Conservation (phyloP, 2,329 filamentous ascomycete genomes). For the Alternaria atra region DNA sequence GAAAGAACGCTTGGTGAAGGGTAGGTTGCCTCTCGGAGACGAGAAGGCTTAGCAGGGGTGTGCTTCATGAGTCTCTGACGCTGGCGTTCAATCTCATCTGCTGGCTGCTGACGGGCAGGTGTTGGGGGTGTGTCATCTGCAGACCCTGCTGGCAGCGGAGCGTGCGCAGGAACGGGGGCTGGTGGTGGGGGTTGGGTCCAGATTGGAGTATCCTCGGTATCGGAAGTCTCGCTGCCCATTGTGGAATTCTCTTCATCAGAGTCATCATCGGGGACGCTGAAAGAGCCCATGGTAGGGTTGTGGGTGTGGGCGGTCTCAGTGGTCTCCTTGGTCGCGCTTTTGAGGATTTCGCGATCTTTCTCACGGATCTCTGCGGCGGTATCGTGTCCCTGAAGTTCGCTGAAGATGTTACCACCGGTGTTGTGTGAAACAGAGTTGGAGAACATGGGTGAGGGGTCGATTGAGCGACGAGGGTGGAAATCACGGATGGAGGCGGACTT, state of each 20-base stretch:
- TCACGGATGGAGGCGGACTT: slow-evolving; percentile 33
- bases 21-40: slow-evolving; percentile 45
- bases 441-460: slow-evolving; percentile 47
- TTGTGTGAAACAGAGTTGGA: slow-evolving; percentile 22
- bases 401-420: slow-evolving; percentile 42
- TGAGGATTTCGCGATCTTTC: slow-evolving; percentile 27
- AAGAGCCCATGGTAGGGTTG: slow-evolving; percentile 27
- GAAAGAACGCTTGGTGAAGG: slow-evolving; percentile 43
- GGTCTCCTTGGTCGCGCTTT: slow-evolving; percentile 22
- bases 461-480: slow-evolving; percentile 42
- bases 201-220: slow-evolving; percentile 26
- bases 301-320: slow-evolving; percentile 6
- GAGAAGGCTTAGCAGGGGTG: slow-evolving; percentile 46
- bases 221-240: slow-evolving; percentile 24
- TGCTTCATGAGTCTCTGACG: slow-evolving; percentile 45
- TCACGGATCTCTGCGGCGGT: slow-evolving; percentile 19
- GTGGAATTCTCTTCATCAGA: slow-evolving; percentile 31
- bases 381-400: slow-evolving; percentile 31
- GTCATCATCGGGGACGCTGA: slow-evolving; percentile 36
- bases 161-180: slow-evolving; percentile 47
- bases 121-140: slow-evolving; percentile 3
- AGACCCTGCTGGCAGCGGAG: slow-evolving; percentile 36
- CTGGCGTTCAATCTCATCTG: slow-evolving; percentile 39
- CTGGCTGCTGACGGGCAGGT: slow-evolving; percentile 18
- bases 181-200: slow-evolving; percentile 50